A percentile compares a stretch with the other conserved stretches of the same genome.
Evolutionary conservation across 345 rosid species (phyloP).

Genomic region (Syzygium aromaticum): DNA sequence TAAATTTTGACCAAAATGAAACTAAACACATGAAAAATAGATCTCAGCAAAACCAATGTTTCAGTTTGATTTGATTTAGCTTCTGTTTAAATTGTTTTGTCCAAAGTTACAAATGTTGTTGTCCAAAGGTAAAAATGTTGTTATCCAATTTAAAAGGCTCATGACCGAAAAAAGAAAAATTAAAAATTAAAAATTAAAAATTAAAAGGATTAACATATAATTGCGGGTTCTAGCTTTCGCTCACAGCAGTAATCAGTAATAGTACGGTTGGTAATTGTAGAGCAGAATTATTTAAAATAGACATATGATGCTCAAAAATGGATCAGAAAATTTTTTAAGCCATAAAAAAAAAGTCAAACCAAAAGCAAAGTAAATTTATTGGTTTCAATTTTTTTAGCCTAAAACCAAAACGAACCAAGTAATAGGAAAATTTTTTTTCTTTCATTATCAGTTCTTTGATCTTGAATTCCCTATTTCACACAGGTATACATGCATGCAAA

Average conservation of each 20-base stretch:
- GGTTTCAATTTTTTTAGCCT: not conserved
- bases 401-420: not conserved
- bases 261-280: not conserved
- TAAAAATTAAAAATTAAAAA: too few relatives aligned
- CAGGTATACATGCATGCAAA: not conserved
- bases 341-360: not conserved
- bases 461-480: not conserved
- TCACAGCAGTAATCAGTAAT: not conserved
- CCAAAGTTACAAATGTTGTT: not conserved
- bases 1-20: not conserved
- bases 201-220: not conserved
- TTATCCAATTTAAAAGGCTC: too few relatives aligned
- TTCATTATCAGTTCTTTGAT: not conserved
- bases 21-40: not conserved
- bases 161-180: too few relatives aligned
- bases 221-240: not conserved
- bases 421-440: not conserved
- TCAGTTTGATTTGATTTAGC: not conserved
- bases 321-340: not conserved
- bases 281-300: not conserved
- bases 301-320: not conserved
- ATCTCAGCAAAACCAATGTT: not conserved
- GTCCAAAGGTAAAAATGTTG: not conserved
- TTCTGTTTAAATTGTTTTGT: not conserved
- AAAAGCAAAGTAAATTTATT: not conserved